Percentiles rank a stretch among this genome's conserved stretches.
Conservation (phyloP, 202 grass and related monocot species). For the Saccharum hybrid region DNA sequence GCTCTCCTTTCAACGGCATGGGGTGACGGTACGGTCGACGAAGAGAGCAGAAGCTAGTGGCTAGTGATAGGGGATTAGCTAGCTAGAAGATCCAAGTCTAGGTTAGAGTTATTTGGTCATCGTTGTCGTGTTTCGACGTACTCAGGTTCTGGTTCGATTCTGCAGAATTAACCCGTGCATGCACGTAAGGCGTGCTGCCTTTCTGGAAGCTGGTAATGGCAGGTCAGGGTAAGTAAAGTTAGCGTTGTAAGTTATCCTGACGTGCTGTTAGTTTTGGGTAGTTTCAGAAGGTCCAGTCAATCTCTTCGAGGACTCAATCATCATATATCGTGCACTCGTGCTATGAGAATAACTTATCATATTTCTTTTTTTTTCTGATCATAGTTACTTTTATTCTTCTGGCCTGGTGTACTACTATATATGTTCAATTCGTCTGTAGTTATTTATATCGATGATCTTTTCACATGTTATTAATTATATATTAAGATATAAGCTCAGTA, state of each 20-base stretch:
- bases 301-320: constrained; percentile 41
- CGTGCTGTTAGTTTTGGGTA: constrained; percentile 86
- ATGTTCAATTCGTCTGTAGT: too few species aligned
- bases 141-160: constrained; percentile 3
- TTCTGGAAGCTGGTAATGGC: constrained; percentile 82
- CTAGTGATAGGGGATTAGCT: constrained; percentile 52
- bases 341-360: constrained; percentile 39
- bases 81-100: constrained; percentile 46
- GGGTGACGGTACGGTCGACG: constrained; percentile 41
- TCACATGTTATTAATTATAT: too few species aligned
- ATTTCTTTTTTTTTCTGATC: not conserved
- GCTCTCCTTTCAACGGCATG: constrained; percentile 73
- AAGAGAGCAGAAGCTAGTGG: constrained; percentile 16
- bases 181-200: constrained; percentile 30
- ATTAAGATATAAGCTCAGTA: too few species aligned
- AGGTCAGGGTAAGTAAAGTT: constrained; percentile 49
- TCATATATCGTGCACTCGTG: constrained; percentile 12
- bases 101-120: constrained; percentile 39
- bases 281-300: constrained; percentile 57
- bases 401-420: not conserved
- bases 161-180: constrained; percentile 28
- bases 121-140: constrained; percentile 29
- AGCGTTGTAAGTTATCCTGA: constrained; percentile 48
- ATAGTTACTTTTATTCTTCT: not conserved
- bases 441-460: too few species aligned